Evolutionary conservation across 2,329 filamentous ascomycete species (phyloP).

Genomic region (Ophiosphaerella narmari): DNA sequence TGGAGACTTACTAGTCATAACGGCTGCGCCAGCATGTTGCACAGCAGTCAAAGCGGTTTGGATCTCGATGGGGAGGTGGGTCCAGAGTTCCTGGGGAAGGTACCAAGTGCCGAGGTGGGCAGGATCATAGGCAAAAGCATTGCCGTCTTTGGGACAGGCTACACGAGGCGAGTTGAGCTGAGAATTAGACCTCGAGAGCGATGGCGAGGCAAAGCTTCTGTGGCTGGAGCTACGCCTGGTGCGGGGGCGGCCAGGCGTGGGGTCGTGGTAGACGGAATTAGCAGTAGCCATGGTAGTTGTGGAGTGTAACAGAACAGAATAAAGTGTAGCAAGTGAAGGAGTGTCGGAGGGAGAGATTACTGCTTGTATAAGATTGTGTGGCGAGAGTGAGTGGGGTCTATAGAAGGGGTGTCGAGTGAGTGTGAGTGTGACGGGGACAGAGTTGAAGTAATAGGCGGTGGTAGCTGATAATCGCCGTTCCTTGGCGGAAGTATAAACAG

Average conservation of each 20-base stretch:
- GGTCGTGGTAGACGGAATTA: conserved; percentile 26
- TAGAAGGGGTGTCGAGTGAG: conserved; percentile 1
- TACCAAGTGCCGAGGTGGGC: conserved; percentile 46
- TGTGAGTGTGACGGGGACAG: conserved; percentile 4
- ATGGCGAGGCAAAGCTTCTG: conserved; percentile 28
- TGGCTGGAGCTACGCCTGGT: conserved; percentile 33
- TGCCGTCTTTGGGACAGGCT: conserved; percentile 40
- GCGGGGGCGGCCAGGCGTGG: conserved; percentile 17
- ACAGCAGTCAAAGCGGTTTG: conserved; percentile 42
- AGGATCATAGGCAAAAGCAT: conserved; percentile 45
- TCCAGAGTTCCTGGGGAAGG: conserved; percentile 44
- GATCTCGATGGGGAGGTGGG: conserved; percentile 43
- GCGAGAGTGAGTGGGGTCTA: conserved; percentile 3
- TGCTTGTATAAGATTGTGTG: conserved; percentile 19
- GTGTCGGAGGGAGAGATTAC: conserved; percentile 18
- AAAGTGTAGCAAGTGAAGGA: conserved; percentile 8
- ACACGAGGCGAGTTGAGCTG: conserved; percentile 35
- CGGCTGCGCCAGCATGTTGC: conserved; percentile 52
- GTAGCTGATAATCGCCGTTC: conserved; percentile 28
- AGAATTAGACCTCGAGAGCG: conserved; percentile 23
- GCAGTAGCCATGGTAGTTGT: conserved; percentile 26
- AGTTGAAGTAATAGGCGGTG: conserved; percentile 24
- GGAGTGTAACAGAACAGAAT: conserved; percentile 1
- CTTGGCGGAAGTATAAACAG: conserved; percentile 25
- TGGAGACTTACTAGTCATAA: conserved; percentile 46